Conservation (phyloP, 352 stramenopile genomes). For the Hyaloperonospora brassicae region DNA sequence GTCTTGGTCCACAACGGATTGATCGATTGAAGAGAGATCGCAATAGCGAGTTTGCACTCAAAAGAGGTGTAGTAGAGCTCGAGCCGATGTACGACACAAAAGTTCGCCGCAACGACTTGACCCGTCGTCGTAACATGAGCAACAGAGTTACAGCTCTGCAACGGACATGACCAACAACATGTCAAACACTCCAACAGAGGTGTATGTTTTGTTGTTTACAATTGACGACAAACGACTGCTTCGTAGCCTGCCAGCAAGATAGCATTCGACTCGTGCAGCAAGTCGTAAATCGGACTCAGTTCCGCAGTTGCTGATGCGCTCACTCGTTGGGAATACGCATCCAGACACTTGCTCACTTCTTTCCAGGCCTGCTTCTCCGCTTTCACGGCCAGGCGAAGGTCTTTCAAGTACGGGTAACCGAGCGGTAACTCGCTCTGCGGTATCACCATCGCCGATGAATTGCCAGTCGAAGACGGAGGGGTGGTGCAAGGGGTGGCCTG, state of each 20-base stretch:
- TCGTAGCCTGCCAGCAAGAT: conserved; percentile 82
- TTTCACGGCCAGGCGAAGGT: conserved; percentile 34
- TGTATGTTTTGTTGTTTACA: conserved; percentile 14
- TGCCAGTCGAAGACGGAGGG: conserved; percentile 17
- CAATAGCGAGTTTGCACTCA: too few relatives aligned
- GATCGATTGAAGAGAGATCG: conserved; percentile 64
- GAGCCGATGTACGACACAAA: too few relatives aligned
- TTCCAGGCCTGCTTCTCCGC: conserved; percentile 78
- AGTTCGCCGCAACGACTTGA: too few relatives aligned
- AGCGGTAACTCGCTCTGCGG: conserved; percentile 46
- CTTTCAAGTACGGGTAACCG: conserved; percentile 57
- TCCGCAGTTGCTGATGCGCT: conserved; percentile 38
- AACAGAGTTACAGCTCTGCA: too few relatives aligned
- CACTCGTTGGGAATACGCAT: conserved; percentile 72
- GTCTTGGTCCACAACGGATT: conserved; percentile 38
- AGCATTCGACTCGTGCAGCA: conserved; percentile 61
- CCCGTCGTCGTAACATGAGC: too few relatives aligned
- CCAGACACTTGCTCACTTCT: conserved; percentile 63
- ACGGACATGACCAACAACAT: background rate
- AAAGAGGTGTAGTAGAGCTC: too few relatives aligned
- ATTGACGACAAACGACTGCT: conserved; percentile 34
- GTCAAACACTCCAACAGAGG: background rate
- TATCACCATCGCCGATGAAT: conserved; percentile 8
- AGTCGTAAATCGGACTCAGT: conserved; percentile 59
- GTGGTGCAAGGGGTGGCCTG: conserved; percentile 23